Conservation (phyloP, 805 yeast genomes). For the Starmerella potacharoeniae region DNA sequence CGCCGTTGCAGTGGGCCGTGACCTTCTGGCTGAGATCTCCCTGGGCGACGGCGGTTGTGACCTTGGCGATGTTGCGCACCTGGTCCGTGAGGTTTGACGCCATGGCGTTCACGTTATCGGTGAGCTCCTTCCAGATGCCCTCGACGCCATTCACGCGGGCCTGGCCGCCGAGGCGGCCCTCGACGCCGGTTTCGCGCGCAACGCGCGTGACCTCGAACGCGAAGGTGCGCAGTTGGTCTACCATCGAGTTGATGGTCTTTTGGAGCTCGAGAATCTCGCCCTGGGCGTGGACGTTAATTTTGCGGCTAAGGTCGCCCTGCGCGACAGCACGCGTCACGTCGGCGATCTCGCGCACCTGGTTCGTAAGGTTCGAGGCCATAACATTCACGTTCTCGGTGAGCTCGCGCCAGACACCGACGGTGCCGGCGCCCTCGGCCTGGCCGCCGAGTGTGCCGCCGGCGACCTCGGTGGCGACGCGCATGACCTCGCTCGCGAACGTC, state of each 20-base stretch:
- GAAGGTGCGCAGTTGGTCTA: constrained; percentile 69
- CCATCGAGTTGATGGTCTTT: constrained; percentile 81
- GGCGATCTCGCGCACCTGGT: constrained; percentile 82
- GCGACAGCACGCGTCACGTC: constrained; percentile 87
- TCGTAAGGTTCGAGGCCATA: constrained; percentile 78
- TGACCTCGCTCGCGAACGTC: constrained; percentile 69
- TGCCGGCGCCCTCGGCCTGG: constrained; percentile 73
- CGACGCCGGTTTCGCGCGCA: constrained; percentile 82
- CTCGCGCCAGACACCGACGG: constrained; percentile 81
- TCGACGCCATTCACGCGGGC: constrained; percentile 68
- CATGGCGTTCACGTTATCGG: constrained; percentile 85
- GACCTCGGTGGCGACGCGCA: constrained; percentile 78
- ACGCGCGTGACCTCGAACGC: constrained; percentile 81
- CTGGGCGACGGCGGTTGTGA: constrained; percentile 76
- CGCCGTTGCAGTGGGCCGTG: constrained; percentile 77
- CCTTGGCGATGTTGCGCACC: constrained; percentile 78
- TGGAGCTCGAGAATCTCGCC: constrained; percentile 80
- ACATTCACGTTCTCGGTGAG: constrained; percentile 79
- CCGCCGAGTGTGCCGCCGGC: constrained; percentile 88
- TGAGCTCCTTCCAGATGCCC: constrained; percentile 79
- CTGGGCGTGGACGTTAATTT: constrained; percentile 82
- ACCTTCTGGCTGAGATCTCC: constrained; percentile 75
- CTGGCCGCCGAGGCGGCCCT: constrained; percentile 81
- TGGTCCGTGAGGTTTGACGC: constrained; percentile 78
- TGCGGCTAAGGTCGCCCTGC: constrained; percentile 68